These are phyloP conservation scores for Silene latifolia DNA, from an alignment of 148 eudicot species.

Conservation along the genomic window DNA sequence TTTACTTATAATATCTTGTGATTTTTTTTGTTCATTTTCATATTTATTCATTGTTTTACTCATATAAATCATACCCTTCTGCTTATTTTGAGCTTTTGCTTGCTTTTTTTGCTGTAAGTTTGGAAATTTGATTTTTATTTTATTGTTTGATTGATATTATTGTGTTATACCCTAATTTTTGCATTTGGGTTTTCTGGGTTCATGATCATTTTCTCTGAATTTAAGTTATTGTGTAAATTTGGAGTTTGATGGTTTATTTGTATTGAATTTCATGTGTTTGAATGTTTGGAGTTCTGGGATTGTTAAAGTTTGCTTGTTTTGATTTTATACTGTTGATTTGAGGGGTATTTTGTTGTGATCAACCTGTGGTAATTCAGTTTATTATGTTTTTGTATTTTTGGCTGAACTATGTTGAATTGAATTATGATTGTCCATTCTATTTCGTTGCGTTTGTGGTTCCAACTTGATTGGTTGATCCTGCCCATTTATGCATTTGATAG, in stretches of 20 bases:
- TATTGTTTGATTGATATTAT: not conserved
- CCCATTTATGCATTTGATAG: not conserved
- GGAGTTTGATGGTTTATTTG: not conserved
- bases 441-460: not conserved
- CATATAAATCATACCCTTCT: conserved; percentile 24
- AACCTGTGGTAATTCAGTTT: not conserved
- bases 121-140: not conserved
- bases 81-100: conserved; percentile 14
- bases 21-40: conserved; percentile 12
- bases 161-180: not conserved
- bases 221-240: not conserved
- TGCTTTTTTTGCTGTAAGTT: conserved; percentile 15
- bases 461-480: not conserved
- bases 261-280: not conserved
- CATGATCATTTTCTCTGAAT: not conserved
- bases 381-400: not conserved
- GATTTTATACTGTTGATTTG: not conserved
- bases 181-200: conserved; percentile 13
- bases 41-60: conserved; percentile 9
- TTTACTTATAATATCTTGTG: conserved; percentile 12
- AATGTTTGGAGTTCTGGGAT: conserved; percentile 6
- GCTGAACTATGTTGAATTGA: not conserved
- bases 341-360: conserved; percentile 4
- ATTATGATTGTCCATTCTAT: not conserved
- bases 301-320: not conserved